Evolutionary conservation across 2,329 filamentous ascomycete species (phyloP).

Genomic region (Hortaea werneckii): DNA sequence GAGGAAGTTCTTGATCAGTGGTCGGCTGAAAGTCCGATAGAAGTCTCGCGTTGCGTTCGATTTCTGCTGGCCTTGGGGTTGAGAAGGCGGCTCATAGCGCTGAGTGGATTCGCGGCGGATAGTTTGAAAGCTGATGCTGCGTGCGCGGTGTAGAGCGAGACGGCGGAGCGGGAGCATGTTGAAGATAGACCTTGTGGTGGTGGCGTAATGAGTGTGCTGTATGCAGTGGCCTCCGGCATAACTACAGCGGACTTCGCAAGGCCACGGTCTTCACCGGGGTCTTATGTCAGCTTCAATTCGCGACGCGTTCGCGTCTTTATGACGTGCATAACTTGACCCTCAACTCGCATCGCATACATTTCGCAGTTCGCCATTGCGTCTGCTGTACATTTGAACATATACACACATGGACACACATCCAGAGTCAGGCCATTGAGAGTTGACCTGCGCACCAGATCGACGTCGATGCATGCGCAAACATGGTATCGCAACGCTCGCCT

Average conservation of each 20-base stretch:
- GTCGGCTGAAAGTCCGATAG: constrained; percentile 65
- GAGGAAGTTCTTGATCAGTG: constrained; percentile 63
- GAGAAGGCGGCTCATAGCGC: not conserved
- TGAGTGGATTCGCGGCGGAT: not conserved
- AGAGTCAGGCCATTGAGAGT: too few relatives aligned
- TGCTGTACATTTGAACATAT: too few relatives aligned
- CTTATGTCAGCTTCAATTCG: too few relatives aligned
- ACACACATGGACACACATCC: too few relatives aligned
- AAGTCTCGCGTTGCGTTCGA: constrained; percentile 42
- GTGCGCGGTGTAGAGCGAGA: not conserved
- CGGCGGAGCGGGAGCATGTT: not conserved
- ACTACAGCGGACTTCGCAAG: too few relatives aligned
- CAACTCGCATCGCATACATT: too few relatives aligned
- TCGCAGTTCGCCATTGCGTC: too few relatives aligned
- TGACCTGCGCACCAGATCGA: too few relatives aligned
- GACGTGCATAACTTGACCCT: too few relatives aligned
- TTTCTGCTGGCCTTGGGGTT: not conserved
- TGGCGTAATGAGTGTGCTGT: not conserved
- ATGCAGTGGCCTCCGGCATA: not conserved
- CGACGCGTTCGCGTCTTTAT: too few relatives aligned
- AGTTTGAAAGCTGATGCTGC: not conserved
- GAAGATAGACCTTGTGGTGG: not conserved
- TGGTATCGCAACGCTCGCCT: constrained; percentile 3
- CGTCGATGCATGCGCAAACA: not conserved
- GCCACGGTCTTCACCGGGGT: too few relatives aligned